Conservation (phyloP, 2,329 filamentous ascomycete genomes). For the Colletotrichum ledebouriae region DNA sequence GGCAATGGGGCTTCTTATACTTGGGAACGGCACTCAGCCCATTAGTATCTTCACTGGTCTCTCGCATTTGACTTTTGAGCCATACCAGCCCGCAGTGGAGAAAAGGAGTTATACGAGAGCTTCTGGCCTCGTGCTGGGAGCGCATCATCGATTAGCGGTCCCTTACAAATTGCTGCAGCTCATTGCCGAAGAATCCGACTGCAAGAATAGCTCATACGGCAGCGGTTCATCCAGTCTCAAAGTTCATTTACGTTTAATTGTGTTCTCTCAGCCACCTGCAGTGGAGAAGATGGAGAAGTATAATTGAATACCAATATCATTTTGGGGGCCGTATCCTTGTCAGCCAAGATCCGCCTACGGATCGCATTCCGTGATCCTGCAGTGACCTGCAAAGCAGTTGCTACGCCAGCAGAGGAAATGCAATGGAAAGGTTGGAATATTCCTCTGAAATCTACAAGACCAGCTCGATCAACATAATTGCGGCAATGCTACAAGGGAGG, state of each 20-base stretch:
- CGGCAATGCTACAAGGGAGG: no score
- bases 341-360: background rate
- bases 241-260: background rate
- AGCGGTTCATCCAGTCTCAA: constrained; percentile 18
- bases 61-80: background rate
- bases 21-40: background rate
- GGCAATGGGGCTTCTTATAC: constrained; percentile 23
- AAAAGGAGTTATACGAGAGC: background rate
- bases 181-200: constrained; percentile 22
- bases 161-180: background rate
- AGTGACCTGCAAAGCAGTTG: no score
- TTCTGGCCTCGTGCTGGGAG: background rate
- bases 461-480: no score
- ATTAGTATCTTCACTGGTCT: background rate
- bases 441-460: background rate
- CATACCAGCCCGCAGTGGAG: background rate
- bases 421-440: background rate
- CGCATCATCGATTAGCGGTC: background rate
- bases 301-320: constrained; percentile 14
- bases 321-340: background rate
- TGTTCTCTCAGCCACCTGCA: constrained; percentile 5
- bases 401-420: background rate
- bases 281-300: constrained; percentile 24
- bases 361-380: no score
- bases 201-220: constrained; percentile 19